A percentile compares a stretch with the other conserved stretches of the same genome.
phyloP scores from a whole-genome alignment of 345 rosid genomes.

The Camelina sativa region DNA sequence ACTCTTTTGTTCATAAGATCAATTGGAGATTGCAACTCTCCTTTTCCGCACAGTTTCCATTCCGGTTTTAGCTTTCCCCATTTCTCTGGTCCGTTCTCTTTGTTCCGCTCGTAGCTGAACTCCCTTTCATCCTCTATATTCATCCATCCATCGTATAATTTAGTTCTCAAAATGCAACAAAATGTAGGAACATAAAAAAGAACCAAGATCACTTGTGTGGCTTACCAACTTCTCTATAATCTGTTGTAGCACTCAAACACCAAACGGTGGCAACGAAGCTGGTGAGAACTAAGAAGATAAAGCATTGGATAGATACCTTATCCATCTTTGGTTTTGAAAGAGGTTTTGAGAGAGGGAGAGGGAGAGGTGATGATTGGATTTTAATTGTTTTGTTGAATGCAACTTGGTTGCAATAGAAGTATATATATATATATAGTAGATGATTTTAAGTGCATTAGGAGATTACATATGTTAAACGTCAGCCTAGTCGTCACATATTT shows the following conservation, averaged over 20 bases:
- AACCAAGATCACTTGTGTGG: background rate
- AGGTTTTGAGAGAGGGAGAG: background rate
- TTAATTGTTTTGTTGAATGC: constrained; percentile 28
- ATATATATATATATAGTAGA: constrained; percentile 12
- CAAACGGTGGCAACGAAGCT: constrained; percentile 9
- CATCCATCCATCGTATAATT: background rate
- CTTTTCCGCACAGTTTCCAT: constrained; percentile 67
- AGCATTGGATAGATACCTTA: constrained; percentile 19
- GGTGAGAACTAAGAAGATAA: constrained; percentile 34
- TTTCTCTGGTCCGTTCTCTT: constrained; percentile 55
- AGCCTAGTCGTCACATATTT: constrained; percentile 31
- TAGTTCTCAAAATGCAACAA: background rate
- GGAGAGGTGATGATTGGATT: constrained; percentile 6
- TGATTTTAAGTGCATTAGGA: constrained; percentile 12
- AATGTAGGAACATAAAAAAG: background rate
- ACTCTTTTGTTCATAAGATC: constrained; percentile 66
- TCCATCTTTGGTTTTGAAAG: constrained; percentile 17
- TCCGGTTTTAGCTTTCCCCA: constrained; percentile 77
- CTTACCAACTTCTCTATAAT: constrained; percentile 43
- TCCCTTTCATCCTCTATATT: constrained; percentile 68
- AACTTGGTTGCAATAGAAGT: background rate
- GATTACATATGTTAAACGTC: constrained; percentile 23
- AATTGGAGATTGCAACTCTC: constrained; percentile 86
- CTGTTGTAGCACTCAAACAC: constrained; percentile 22
- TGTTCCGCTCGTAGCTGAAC: constrained; percentile 50